phyloP scores from a whole-genome alignment of 2,329 filamentous ascomycete genomes.

The Fusarium brevicatenulatum region DNA sequence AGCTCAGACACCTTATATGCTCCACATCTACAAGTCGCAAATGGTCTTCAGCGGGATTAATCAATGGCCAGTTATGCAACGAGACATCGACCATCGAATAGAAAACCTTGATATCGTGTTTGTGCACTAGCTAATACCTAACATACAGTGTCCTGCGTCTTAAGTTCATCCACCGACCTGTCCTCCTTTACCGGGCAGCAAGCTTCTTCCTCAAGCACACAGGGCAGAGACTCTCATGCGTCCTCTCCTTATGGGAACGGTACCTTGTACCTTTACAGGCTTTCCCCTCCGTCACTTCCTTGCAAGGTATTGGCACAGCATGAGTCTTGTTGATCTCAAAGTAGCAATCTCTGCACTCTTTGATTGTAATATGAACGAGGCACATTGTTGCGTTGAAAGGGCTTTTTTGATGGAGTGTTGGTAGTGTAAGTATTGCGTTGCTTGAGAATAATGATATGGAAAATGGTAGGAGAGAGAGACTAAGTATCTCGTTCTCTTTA shows the following conservation, averaged over 20 bases:
- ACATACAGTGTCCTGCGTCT: rapidly evolving
- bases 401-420: not conserved
- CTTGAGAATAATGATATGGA: rapidly evolving
- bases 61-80: rapidly evolving
- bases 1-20: not conserved
- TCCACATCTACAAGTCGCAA: not conserved
- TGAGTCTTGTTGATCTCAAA: not conserved
- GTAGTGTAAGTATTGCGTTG: not conserved
- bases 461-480: rapidly evolving
- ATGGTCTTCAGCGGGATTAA: rapidly evolving
- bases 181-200: not conserved
- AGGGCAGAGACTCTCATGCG: not conserved
- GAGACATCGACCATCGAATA: rapidly evolving
- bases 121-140: rapidly evolving
- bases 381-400: not conserved
- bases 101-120: not conserved
- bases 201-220: not conserved
- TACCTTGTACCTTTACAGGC: not conserved
- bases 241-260: not conserved
- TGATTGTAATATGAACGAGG: not conserved
- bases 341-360: not conserved
- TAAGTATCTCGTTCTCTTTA: rapidly evolving
- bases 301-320: not conserved
- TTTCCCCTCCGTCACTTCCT: not conserved
- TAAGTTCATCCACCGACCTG: rapidly evolving